phyloP scores from a whole-genome alignment of 169 alveolate species.

The Eimeria acervulina region DNA sequence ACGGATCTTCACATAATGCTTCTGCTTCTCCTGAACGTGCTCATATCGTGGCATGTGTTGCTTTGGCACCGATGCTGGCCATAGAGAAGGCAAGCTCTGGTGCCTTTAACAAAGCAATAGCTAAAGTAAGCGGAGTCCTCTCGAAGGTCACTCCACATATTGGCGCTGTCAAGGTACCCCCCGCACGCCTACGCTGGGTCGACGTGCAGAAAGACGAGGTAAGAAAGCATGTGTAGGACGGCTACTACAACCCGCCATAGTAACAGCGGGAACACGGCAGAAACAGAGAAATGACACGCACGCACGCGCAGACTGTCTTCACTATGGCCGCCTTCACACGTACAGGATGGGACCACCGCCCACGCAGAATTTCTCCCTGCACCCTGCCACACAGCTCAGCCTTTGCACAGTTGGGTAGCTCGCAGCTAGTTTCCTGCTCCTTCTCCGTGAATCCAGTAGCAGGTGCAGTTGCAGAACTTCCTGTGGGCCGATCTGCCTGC shows the following conservation, averaged over 20 bases:
- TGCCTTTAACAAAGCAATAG: slow-evolving; percentile 1
- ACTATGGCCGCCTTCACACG: background rate
- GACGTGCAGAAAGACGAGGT: slow-evolving; percentile 73
- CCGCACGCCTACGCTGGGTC: slow-evolving; percentile 61
- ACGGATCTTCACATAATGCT: background rate
- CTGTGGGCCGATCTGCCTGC: background rate
- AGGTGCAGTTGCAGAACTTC: background rate
- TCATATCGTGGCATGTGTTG: slow-evolving; percentile 55
- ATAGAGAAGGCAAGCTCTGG: slow-evolving; percentile 70
- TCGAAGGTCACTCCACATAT: slow-evolving; percentile 57
- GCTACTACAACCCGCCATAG: background rate
- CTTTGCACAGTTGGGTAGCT: background rate
- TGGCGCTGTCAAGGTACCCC: slow-evolving; percentile 49
- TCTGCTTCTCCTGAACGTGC: background rate
- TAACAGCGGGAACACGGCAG: background rate
- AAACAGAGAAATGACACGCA: background rate
- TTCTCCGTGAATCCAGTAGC: background rate
- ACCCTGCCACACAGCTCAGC: background rate
- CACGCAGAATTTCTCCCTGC: background rate
- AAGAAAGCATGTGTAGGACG: background rate
- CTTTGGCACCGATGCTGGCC: slow-evolving; percentile 81
- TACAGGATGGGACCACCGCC: background rate
- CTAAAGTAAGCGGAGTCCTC: slow-evolving; percentile 61
- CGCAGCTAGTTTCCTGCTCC: background rate
- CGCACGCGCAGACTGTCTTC: background rate